Base-by-base conservation (phyloP, 306 rosid genomes). In the Vicia sativa region DNA sequence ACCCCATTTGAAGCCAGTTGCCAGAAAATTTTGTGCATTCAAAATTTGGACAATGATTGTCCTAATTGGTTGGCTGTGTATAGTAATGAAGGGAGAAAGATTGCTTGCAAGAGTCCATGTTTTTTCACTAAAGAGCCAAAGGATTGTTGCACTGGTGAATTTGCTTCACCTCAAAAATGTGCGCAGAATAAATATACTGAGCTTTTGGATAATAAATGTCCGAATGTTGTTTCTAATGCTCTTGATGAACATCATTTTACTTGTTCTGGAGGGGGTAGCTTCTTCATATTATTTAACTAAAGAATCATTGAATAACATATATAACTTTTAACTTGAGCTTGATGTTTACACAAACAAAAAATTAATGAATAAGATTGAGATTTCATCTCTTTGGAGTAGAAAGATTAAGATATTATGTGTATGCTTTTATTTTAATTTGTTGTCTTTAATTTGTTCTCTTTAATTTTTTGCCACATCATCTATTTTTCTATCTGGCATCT, bases 41-140 rank as follows among this genome's bases (percentile, higher is more conserved):
- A 1, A 9, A 34, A 65, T 28, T 13, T 44, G 43, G 26, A 23
- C 15, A 2, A 6, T 3, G 5, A 45, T 9, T 65, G 70, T 7
- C 70, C 57, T 2, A 1, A 65, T 65, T 65, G 55, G 57, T 28
- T 65, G 35, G 56, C 57, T 65, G 9, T 26, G 25, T 44, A 65
- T 39, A 39, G 50, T 11, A 1, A 62, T 39, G 67, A 62, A 38
- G 48, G 11, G 15, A 11, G 16, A 11, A 62, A 62, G 10, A 7
- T 62, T 62, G 67, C 48, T 62, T 62, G 67, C 15, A 62, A 62
- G 16, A 62, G 34, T 39, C 11, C 31, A 15, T 62, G 50, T 62
- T 62, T 4, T 19, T 18, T 43, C 26, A 65, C 70, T 16, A 9
- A 14, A 2, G 57, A 44, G 5, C 28, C 57, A 3, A 65, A 45